phyloP scores from a whole-genome alignment of 495 filamentous ascomycete species.

The Bacidia gigantensis region DNA sequence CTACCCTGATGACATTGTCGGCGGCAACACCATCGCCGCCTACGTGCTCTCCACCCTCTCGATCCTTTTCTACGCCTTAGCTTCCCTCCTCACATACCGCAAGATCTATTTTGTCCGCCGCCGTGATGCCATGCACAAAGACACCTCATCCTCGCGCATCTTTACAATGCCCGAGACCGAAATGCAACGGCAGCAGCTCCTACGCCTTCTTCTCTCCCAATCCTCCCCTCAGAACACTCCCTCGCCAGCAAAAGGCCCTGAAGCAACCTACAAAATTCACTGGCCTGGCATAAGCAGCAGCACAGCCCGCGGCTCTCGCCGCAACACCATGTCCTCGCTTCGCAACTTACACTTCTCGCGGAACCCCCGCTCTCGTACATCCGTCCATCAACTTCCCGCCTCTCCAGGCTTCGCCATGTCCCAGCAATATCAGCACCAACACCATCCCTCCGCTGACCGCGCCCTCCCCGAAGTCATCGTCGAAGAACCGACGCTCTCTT shows the following conservation, averaged over 20 bases:
- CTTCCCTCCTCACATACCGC: constrained; percentile 15
- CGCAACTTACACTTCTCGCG: constrained; percentile 2
- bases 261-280: constrained; percentile 13
- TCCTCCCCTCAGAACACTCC: constrained; percentile 1
- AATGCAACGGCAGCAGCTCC: constrained; percentile 16
- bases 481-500: background rate
- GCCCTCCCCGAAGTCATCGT: constrained; percentile 2
- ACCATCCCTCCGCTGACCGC: background rate
- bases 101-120: constrained; percentile 15
- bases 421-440: constrained; percentile 5
- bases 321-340: constrained; percentile 8
- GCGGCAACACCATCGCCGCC: constrained; percentile 6
- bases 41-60: constrained; percentile 11
- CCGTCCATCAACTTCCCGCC: background rate
- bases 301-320: constrained; percentile 3
- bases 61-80: constrained; percentile 8
- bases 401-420: constrained; percentile 1
- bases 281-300: constrained; percentile 5
- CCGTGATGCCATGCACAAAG: constrained; percentile 16
- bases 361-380: constrained; percentile 2
- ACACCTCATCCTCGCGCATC: constrained; percentile 7
- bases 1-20: constrained; percentile 1
- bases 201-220: constrained; percentile 15
- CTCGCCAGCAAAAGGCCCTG: constrained; percentile 4
- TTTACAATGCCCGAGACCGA: constrained; percentile 18